These are phyloP conservation scores for Sphaerulina vaccinii DNA, from an alignment of 2,329 filamentous ascomycete species.

Conservation along the genomic window DNA sequence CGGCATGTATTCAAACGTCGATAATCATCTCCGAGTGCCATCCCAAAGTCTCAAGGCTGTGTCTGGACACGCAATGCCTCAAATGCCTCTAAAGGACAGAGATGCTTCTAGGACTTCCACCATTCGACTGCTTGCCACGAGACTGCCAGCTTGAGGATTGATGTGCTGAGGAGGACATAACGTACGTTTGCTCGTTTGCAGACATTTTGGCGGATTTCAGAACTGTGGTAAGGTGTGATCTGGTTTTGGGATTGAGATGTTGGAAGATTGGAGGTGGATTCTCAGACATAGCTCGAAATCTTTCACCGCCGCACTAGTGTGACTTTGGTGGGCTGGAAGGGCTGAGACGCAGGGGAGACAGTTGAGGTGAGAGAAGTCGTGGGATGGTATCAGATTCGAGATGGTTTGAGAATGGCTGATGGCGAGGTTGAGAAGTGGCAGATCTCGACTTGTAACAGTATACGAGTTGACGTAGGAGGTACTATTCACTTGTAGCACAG, in stretches of 20 bases:
- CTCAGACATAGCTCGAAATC: constrained; percentile 12
- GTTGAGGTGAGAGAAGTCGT: background rate
- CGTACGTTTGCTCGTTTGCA: constrained; percentile 80
- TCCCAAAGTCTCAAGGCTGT: too few species aligned
- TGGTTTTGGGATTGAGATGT: constrained; percentile 50
- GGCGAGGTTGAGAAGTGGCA: too few species aligned
- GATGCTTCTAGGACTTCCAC: too few species aligned
- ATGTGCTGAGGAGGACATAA: constrained; percentile 24
- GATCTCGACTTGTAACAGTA: too few species aligned
- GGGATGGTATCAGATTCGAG: constrained; percentile 1
- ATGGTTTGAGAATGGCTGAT: too few species aligned
- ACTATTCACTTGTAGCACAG: too few species aligned
- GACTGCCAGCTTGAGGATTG: background rate
- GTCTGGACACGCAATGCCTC: too few species aligned
- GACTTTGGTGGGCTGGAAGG: constrained; percentile 4
- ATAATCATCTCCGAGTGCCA: too few species aligned
- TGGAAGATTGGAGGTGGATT: constrained; percentile 45
- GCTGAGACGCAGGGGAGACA: constrained; percentile 6
- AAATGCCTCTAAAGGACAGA: too few species aligned
- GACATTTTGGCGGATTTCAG: constrained; percentile 49
- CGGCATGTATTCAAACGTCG: too few species aligned
- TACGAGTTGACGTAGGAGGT: too few species aligned
- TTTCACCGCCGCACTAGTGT: constrained; percentile 5
- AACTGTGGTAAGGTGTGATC: constrained; percentile 42
- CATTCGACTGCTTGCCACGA: too few species aligned